Conservation (phyloP, 2,329 filamentous ascomycete genomes). For the Purpureocillium takamizusanense region DNA sequence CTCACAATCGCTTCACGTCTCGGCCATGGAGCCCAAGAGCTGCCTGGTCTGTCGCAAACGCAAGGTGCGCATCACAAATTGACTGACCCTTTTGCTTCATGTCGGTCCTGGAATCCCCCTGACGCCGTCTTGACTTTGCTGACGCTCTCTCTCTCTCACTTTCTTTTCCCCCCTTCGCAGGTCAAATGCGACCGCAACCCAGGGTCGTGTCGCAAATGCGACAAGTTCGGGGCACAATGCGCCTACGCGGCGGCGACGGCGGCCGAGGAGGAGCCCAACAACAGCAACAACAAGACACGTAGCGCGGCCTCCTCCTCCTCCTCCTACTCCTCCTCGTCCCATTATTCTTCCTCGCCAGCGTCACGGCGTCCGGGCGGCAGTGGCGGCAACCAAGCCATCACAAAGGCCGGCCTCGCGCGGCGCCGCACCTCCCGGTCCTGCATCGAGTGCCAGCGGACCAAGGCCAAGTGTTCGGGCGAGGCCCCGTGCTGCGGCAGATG, state of each 20-base stretch:
- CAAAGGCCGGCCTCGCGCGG: conserved; percentile 1
- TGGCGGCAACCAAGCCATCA: neutral
- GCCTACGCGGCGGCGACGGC: neutral
- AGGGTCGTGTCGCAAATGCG: conserved; percentile 3
- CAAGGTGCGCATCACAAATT: neutral
- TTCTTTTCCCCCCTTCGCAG: neutral
- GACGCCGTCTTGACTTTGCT: no score
- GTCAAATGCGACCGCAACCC: conserved; percentile 3
- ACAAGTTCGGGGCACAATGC: conserved; percentile 2
- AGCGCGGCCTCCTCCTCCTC: no score
- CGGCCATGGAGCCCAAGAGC: neutral
- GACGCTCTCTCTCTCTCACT: no score
- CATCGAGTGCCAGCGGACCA: neutral
- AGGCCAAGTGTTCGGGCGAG: conserved; percentile 2
- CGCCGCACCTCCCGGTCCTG: conserved; percentile 1
- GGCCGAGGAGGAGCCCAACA: neutral
- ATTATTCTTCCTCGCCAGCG: no score
- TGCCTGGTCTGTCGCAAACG: conserved; percentile 1
- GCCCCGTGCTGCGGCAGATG: neutral
- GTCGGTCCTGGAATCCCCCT: no score
- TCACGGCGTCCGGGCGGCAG: no score
- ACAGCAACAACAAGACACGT: no score
- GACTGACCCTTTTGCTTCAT: neutral
- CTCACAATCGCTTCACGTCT: no score
- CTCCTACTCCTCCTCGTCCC: no score